Evolutionary conservation across 495 filamentous ascomycete genomes (phyloP).

Genomic region (Penicillium odoratum): DNA sequence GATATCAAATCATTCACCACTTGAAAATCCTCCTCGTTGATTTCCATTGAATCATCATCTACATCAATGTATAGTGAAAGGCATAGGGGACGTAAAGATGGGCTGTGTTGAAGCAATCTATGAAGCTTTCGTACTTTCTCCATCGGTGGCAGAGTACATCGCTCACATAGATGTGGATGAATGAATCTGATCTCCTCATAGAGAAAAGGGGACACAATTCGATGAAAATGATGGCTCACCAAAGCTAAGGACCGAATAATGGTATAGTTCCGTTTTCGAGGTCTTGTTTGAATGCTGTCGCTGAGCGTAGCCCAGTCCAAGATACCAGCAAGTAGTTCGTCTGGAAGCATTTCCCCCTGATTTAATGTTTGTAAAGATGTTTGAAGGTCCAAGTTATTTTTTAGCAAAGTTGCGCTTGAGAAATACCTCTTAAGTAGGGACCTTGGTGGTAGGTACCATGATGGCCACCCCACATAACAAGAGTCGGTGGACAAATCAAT

Average conservation of each 20-base stretch:
- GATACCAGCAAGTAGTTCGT: constrained; percentile 5
- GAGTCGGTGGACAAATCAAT: too few species aligned
- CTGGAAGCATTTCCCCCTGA: neutral
- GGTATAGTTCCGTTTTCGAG: constrained; percentile 1
- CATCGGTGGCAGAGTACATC: constrained; percentile 1
- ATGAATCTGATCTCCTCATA: constrained; percentile 6
- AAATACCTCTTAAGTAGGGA: neutral
- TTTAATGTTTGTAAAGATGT: neutral
- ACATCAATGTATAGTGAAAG: constrained; percentile 3
- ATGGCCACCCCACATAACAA: neutral
- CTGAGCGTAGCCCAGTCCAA: constrained; percentile 4
- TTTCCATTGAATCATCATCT: constrained; percentile 1
- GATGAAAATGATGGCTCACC: constrained; percentile 9
- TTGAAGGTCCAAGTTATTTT: neutral
- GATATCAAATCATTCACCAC: constrained; percentile 5
- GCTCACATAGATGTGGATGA: neutral
- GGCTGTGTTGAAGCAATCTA: constrained; percentile 2
- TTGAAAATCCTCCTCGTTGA: constrained; percentile 2
- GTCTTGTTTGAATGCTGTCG: neutral
- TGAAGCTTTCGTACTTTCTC: constrained; percentile 1
- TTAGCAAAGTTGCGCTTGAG: neutral
- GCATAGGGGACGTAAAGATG: constrained; percentile 1
- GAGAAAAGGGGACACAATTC: constrained; percentile 2
- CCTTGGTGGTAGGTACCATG: constrained; percentile 7
- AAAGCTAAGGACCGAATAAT: neutral